Base-by-base conservation (phyloP, 192 early-diverging fungal species). In the Linnemannia exigua region DNA sequence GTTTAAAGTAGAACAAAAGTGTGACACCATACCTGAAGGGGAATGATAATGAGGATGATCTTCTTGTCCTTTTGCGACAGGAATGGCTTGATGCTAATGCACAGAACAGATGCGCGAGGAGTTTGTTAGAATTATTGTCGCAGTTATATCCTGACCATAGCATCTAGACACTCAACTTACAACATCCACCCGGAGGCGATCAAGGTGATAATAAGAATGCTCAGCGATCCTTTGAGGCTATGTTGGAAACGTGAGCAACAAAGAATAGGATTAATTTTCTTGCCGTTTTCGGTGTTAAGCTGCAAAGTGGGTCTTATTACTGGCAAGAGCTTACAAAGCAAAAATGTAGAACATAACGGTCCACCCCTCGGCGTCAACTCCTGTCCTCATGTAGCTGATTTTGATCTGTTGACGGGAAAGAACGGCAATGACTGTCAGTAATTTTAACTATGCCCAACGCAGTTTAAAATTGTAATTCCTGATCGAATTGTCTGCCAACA, bases 101-200 rank as follows among this genome's bases (percentile, higher is more conserved):
- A 47, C 2, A 17, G 7, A 22, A 31, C 3, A 52, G 8, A 47
- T 19, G 38, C 52, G 38, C 3, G 25, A 63, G n/a, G n/a, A 63
- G 28, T 4, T 25, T 15, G 19, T 28, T 12, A 66, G 66, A 9
- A 37, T 44, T 17, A 33, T 5, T 6, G 20, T 47, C 19, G 3
- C 61, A 17, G n/a, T 46, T 44, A 20, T 5, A 28, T 17, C 22
- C 31, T 25, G 17, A 16, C 28, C 25, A 0, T 31, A 36, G 14
- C 8, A 72, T 15, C 17, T 14, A 52, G 28, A 54, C 20, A 35
- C 0, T 36, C 17, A 38, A 79, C 82, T 71, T 85, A 85, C 82
- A 92, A 92, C 84, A 91, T 90, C 90, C 90, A 92, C 14, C 91
- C 91, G 5, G 91, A 92, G 1, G 90, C 90, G 19, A 92, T 74